Base-by-base conservation (phyloP, 495 filamentous ascomycete species). In the Astrocystis sublimbata region DNA sequence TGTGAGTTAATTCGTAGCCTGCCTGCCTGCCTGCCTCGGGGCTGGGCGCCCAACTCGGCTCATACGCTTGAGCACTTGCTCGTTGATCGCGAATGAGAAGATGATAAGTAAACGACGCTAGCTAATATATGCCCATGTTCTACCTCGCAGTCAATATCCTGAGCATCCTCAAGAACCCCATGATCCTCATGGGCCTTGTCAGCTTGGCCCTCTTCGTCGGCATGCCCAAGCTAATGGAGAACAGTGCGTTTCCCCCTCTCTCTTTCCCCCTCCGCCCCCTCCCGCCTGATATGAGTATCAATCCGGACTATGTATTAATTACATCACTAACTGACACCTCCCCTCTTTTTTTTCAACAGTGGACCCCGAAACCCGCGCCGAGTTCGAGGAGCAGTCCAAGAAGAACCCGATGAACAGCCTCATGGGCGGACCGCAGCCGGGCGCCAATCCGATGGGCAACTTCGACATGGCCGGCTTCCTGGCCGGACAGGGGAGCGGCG, bases 191-290 rank as follows among this genome's bases (percentile, higher is more conserved):
- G 75, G 90, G 89, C 12, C 71, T 96, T 21, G 86, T 93, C 23
- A 89, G 87, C 31, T 80, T 97, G 80, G 87, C 73, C 0, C 75
- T 96, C 46, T 92, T 96, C 41, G 77, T 97, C 52, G 92, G 92
- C 28, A 87, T 98, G 86, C 94, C 94, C 8, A 93, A 97, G 75
- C 71, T 98, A 35, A 85, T 98, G 76, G 92, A 98, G 53, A 97
- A 96, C 66, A 96, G 93, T 97, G 85, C 58, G 92, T 85, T 53
- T 60, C 58, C 52, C 30, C 31, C 47, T 35, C n/a, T n/a, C 46
- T 43, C 40, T 38, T 52, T 54, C 46, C 42, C 46, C 45, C n/a
- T n/a, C n/a, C n/a, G n/a, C n/a, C n/a, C n/a, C n/a, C n/a, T n/a
- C n/a, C n/a, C n/a, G n/a, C n/a, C n/a, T n/a, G n/a, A n/a, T n/a